phyloP scores from a whole-genome alignment of 2,329 filamentous ascomycete genomes.

The Zalaria obscura region DNA sequence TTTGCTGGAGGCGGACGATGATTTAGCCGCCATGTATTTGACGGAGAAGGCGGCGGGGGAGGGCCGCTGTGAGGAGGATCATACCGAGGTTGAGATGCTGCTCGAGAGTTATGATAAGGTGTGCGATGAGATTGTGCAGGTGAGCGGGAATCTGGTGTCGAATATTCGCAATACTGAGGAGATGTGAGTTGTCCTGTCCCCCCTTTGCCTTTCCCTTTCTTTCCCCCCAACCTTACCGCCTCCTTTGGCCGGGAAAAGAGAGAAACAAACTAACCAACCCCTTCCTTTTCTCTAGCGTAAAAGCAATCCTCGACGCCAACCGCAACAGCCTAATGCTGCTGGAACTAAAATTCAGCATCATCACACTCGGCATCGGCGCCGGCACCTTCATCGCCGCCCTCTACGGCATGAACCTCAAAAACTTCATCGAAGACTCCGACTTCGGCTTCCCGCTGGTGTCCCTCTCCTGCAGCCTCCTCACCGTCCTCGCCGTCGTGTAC shows the following conservation, averaged over 20 bases:
- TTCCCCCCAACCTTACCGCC: background rate
- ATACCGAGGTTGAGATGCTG: conserved; percentile 93
- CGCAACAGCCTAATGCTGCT: conserved; percentile 96
- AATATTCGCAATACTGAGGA: conserved; percentile 97
- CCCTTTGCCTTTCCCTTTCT: too few relatives aligned
- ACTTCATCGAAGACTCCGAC: conserved; percentile 91
- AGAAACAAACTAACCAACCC: conserved; percentile 7
- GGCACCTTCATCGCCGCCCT: conserved; percentile 94
- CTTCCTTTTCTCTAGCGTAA: conserved; percentile 46
- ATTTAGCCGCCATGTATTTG: conserved; percentile 87
- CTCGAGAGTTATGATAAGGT: conserved; percentile 96
- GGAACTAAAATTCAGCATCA: conserved; percentile 90
- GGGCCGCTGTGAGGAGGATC: conserved; percentile 64
- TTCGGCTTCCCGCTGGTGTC: conserved; percentile 73
- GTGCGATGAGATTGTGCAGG: conserved; percentile 93
- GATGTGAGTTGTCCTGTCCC: conserved; percentile 48
- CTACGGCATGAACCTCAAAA: conserved; percentile 99
- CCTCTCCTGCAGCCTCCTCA: conserved; percentile 54
- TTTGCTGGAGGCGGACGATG: conserved; percentile 88
- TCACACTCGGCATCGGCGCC: conserved; percentile 84
- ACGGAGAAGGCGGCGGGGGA: conserved; percentile 72
- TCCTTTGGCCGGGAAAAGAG: background rate
- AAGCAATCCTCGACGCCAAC: conserved; percentile 93
- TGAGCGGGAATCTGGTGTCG: conserved; percentile 81
- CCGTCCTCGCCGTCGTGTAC: conserved; percentile 66